Percentiles rank a stretch among this genome's conserved stretches.
Conservation (phyloP, 495 filamentous ascomycete species). For the Penicillium odoratum region DNA sequence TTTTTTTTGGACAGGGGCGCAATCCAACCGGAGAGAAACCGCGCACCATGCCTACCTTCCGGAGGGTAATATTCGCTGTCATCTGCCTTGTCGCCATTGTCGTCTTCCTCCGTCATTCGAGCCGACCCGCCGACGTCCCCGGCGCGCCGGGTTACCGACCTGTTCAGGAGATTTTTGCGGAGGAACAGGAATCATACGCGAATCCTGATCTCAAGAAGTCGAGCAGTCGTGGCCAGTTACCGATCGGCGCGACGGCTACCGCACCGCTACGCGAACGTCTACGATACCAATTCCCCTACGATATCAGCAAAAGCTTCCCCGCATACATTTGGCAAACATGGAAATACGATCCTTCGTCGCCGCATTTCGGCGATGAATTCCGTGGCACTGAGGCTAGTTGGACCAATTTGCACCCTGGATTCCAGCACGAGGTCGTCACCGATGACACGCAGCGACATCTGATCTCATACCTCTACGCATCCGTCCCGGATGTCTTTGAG, state of each 20-base stretch:
- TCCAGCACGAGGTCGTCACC: constrained; percentile 96
- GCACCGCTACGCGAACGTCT: constrained; percentile 76
- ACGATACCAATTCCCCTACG: constrained; percentile 91
- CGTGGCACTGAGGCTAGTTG: constrained; percentile 85
- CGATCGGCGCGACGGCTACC: constrained; percentile 36
- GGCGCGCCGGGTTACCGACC: constrained; percentile 29
- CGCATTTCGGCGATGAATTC: constrained; percentile 71
- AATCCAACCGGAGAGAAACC: constrained; percentile 3
- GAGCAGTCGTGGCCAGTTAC: constrained; percentile 31
- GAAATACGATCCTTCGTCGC: constrained; percentile 84
- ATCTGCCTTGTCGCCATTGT: constrained; percentile 67
- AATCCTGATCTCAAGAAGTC: constrained; percentile 16
- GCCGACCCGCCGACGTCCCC: constrained; percentile 41
- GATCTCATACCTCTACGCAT: constrained; percentile 80
- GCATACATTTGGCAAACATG: constrained; percentile 99
- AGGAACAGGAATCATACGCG: constrained; percentile 18
- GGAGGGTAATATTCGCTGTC: constrained; percentile 68
- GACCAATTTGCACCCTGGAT: constrained; percentile 85
- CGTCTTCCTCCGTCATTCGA: constrained; percentile 68
- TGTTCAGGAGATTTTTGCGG: constrained; percentile 23
- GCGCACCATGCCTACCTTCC: constrained; percentile 64
- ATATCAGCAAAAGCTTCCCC: constrained; percentile 82
- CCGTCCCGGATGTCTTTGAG: constrained; percentile 88
- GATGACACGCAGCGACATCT: constrained; percentile 81
- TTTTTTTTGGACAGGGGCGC: background rate